These are phyloP conservation scores for Aureobasidium sp. DNA, from an alignment of 2,329 filamentous ascomycete species.

Conservation along the genomic window DNA sequence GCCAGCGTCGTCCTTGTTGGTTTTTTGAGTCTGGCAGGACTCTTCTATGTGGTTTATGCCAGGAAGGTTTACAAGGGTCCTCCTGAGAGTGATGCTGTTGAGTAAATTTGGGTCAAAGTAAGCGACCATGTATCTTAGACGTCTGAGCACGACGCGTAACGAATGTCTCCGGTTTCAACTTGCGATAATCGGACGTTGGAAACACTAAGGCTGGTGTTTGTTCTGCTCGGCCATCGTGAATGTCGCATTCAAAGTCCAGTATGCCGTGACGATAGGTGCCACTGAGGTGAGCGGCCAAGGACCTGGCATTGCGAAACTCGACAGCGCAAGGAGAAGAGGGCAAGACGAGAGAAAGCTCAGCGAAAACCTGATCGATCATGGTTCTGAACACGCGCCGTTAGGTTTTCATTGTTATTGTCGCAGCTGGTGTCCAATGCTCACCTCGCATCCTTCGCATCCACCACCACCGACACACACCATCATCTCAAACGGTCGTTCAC, in stretches of 20 bases:
- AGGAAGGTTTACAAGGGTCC: conserved; percentile 32
- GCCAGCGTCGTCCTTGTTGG: conserved; percentile 60
- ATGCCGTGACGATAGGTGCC: neutral
- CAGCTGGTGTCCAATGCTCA: neutral
- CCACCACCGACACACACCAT: neutral
- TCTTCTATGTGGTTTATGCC: conserved; percentile 63
- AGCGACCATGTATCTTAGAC: neutral
- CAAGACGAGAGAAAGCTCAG: neutral
- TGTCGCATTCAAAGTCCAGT: too few species aligned
- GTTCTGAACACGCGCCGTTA: neutral
- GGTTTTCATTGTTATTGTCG: neutral
- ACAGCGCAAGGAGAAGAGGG: neutral
- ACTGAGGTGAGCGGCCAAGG: neutral
- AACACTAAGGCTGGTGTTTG: too few species aligned
- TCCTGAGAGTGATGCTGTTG: conserved; percentile 3
- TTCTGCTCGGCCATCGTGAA: too few species aligned
- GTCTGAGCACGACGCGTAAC: neutral
- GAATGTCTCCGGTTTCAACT: neutral
- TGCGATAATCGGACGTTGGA: too few species aligned
- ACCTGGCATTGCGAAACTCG: neutral
- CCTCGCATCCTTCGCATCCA: neutral
- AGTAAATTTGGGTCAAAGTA: neutral
- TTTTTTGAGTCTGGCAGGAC: conserved; percentile 50
- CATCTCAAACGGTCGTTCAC: neutral
- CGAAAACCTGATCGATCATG: neutral